A percentile compares a stretch with the other conserved stretches of the same genome.
Evolutionary conservation across 1,284 basidiomycete genomes (phyloP).

Genomic region (Fistulina hepatica): DNA sequence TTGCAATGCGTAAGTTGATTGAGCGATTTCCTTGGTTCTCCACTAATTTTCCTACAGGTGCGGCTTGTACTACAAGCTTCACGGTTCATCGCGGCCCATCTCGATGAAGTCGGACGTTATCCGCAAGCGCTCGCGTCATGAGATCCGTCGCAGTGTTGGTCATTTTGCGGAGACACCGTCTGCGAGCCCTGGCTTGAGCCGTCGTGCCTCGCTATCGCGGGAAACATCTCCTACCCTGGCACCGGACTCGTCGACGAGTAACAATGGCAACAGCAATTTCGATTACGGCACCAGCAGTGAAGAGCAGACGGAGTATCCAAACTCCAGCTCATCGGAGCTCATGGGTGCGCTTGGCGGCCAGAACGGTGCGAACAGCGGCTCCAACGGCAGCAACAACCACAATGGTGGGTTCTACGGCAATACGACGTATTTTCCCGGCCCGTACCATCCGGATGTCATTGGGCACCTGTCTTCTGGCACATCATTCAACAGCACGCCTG

Average conservation of each 20-base stretch:
- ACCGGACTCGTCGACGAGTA: constrained; percentile 50
- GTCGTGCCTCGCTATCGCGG: constrained; percentile 55
- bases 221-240: constrained; percentile 54
- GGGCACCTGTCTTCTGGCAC: too few relatives aligned
- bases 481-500: constrained; percentile 31
- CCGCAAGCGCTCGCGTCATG: constrained; percentile 69
- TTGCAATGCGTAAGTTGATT: constrained; percentile 68
- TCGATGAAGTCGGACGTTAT: constrained; percentile 82
- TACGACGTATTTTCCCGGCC: constrained; percentile 44
- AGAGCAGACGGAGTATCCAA: constrained; percentile 11
- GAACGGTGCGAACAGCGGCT: too few relatives aligned
- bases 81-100: constrained; percentile 70
- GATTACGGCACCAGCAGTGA: constrained; percentile 7
- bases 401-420: constrained; percentile 10
- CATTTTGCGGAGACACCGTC: constrained; percentile 48
- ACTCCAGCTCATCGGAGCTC: constrained; percentile 44
- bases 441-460: constrained; percentile 65
- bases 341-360: constrained; percentile 49
- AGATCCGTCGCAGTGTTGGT: constrained; percentile 44
- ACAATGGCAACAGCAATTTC: constrained; percentile 29
- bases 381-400: constrained; percentile 17
- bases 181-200: constrained; percentile 58
- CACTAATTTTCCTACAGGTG: constrained; percentile 22
- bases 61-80: constrained; percentile 57
- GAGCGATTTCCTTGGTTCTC: constrained; percentile 10